A percentile compares a stretch with the other conserved stretches of the same genome.
These are phyloP conservation scores for Ambrosiella beaveri DNA, from an alignment of 2,329 filamentous ascomycete genomes.

Conservation along the genomic window DNA sequence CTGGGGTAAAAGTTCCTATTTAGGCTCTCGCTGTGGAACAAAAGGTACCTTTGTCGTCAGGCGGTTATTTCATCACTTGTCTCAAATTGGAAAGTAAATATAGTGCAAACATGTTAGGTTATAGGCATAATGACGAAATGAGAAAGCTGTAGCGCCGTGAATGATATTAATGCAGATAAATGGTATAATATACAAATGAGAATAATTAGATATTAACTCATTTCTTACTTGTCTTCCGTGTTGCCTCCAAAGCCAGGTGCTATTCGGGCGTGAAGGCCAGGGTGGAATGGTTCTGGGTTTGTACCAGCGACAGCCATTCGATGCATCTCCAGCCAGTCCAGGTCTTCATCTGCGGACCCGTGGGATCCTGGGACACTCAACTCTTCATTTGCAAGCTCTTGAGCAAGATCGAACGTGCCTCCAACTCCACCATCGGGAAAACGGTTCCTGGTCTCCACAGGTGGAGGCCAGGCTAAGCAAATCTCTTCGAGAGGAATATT, in stretches of 20 bases:
- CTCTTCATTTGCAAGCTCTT: slow-evolving; percentile 8
- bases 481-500: slow-evolving; percentile 9
- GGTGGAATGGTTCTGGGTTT: not conserved
- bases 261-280: not conserved
- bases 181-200: not conserved
- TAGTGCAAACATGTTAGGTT: not conserved
- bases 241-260: slow-evolving; percentile 1
- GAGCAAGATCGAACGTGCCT: not conserved
- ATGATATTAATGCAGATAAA: not conserved
- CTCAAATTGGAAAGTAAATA: no score
- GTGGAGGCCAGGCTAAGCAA: slow-evolving; percentile 6
- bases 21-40: no score
- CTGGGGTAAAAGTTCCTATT: no score
- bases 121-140: not conserved
- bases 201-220: not conserved
- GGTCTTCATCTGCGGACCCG: not conserved
- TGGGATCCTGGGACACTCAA: slow-evolving; percentile 8
- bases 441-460: not conserved
- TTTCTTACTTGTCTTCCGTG: not conserved
- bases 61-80: no score
- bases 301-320: not conserved
- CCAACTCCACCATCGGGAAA: not conserved
- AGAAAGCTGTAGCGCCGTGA: not conserved
- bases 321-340: slow-evolving; percentile 10
- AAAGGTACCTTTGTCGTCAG: no score